Conservation (phyloP, 2,329 filamentous ascomycete species). For the Xylaria digitata region DNA sequence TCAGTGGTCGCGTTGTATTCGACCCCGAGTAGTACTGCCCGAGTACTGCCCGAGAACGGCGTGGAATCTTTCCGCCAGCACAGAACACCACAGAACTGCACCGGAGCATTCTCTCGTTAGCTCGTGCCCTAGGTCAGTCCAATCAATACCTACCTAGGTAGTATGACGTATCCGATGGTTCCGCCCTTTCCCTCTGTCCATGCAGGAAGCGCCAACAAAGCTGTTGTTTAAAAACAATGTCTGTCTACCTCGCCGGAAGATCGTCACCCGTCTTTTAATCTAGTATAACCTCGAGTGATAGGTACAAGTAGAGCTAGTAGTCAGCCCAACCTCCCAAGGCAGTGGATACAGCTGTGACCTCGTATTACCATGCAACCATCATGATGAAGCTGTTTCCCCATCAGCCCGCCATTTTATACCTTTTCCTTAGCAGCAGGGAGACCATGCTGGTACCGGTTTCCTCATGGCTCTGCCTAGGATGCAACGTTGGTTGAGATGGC, state of each 20-base stretch:
- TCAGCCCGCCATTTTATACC: conserved; percentile 31
- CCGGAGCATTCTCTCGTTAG: conserved; percentile 27
- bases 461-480: conserved; percentile 3
- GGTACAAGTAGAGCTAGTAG: conserved; percentile 20
- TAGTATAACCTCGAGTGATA: conserved; percentile 9
- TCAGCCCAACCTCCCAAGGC: conserved; percentile 27
- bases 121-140: conserved; percentile 32
- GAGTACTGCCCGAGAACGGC: conserved; percentile 33
- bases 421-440: conserved; percentile 19
- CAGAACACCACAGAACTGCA: conserved; percentile 13
- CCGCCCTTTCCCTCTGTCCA: conserved; percentile 12
- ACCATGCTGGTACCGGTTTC: conserved; percentile 1
- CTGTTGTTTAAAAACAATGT: conserved; percentile 22
- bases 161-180: conserved; percentile 44
- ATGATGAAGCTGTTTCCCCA: conserved; percentile 31
- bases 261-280: conserved; percentile 38
- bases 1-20: conserved; percentile 41
- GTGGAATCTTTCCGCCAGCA: conserved; percentile 37
- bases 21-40: neutral
- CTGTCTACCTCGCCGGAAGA: conserved; percentile 39
- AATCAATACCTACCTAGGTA: conserved; percentile 17
- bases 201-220: conserved; percentile 13
- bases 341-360: conserved; percentile 37
- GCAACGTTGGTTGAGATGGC: conserved; percentile 34
- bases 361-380: conserved; percentile 40